Evolutionary conservation across 2,329 filamentous ascomycete species (phyloP), one percentile per base, ranked within the genome.

Genomic region (Aureobasidium sp.): DNA sequence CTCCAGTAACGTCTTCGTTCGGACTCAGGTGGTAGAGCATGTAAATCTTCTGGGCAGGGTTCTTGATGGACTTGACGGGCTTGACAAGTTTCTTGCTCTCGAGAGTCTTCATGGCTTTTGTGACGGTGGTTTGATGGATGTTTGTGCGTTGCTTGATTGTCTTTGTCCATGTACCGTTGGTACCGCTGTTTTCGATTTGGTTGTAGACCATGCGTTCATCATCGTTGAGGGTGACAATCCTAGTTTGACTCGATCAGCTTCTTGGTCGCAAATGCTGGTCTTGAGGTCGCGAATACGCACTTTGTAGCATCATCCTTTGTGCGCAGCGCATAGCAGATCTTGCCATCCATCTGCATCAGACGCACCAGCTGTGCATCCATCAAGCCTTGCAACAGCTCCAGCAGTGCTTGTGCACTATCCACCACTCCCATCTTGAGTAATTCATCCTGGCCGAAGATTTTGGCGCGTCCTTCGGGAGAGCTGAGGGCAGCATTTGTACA

Each of bases 21-120:
- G 94, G 93, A 11, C 86, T 85, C 64, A 99, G 83, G 65, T 87
- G 87, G 59, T 87, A 85, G 70, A 96, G 87, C 82, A 99, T 96
- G 80, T 94, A 99, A 83, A 96, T 96, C 77, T 96, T 96, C 72
- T 94, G 89, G 67, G 87, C 89, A 32, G 91, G 90, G 71, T 89
- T 87, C 76, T 96, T 91, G 75, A 96, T 91, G 74, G 88, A 94
- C 77, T 93, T 94, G 77, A 97, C 91, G 62, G 87, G 85, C 69
- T 89, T 89, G 73, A 99, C 91, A 72, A 95, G 85, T 39, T 86
- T 85, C 72, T 91, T 92, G 42, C 81, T 78, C 74, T 95, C 89
- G 64, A 99, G 85, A 65, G 87, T 85, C 77, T 95, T 96, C 67
- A 97, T 81, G 32, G 86, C 86, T 68, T 88, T 88, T 68, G 89